Conservation (phyloP, 805 yeast genomes). For the Blastobotrys robertii region DNA sequence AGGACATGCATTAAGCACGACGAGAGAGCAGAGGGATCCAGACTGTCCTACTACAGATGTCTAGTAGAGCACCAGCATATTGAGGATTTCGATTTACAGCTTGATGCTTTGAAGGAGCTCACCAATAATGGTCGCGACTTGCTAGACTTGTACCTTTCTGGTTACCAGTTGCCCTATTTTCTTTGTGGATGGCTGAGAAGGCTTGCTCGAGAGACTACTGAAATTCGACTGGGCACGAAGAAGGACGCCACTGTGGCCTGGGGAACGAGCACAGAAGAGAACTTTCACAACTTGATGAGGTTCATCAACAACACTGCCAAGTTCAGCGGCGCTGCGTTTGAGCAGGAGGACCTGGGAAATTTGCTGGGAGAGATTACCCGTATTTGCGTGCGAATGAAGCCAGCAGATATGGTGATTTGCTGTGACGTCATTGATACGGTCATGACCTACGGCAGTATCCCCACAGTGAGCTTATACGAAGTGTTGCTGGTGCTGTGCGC, state of each 20-base stretch:
- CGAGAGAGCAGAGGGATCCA: constrained; percentile 39
- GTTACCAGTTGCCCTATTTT: constrained; percentile 33
- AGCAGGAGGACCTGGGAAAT: constrained; percentile 30
- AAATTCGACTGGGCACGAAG: constrained; percentile 21
- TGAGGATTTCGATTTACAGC: constrained; percentile 42
- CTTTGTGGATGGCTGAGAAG: constrained; percentile 30
- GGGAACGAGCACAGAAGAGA: constrained; percentile 23
- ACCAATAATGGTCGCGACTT: constrained; percentile 47
- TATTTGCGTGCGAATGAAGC: constrained; percentile 34
- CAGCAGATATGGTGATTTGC: constrained; percentile 30
- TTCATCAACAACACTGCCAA: constrained; percentile 39
- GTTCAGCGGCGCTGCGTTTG: constrained; percentile 38
- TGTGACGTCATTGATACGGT: constrained; percentile 36
- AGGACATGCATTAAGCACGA: constrained; percentile 46
- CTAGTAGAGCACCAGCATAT: constrained; percentile 41
- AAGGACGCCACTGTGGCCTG: constrained; percentile 21
- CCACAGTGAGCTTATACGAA: constrained; percentile 30
- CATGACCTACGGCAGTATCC: constrained; percentile 39
- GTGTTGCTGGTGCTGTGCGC: constrained; percentile 40
- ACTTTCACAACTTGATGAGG: constrained; percentile 26
- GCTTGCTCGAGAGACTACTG: constrained; percentile 24
- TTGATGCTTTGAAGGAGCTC: constrained; percentile 37
- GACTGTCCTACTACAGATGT: constrained; percentile 51
- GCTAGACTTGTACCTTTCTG: constrained; percentile 41
- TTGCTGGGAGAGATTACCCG: constrained; percentile 30